Evolutionary conservation across 306 rosid species (phyloP).

Genomic region (Nissolia schottii): DNA sequence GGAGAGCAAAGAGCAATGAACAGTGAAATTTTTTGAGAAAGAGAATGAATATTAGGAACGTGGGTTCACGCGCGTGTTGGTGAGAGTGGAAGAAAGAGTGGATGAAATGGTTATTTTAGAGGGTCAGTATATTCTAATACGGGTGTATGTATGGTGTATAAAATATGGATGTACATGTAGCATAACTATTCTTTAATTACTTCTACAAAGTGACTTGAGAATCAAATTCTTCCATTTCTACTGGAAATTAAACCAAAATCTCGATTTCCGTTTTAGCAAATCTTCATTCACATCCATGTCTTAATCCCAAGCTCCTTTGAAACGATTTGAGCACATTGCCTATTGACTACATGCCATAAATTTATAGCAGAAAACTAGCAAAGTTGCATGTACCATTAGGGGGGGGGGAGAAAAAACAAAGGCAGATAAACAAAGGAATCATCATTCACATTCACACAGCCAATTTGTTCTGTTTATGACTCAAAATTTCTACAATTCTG

Average conservation of each 20-base stretch:
- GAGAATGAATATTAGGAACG: too few species aligned
- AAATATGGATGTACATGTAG: too few species aligned
- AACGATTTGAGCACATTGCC: not conserved
- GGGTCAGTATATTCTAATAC: too few species aligned
- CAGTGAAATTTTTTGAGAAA: too few species aligned
- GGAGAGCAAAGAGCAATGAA: too few species aligned
- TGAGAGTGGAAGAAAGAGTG: too few species aligned
- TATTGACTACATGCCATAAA: not conserved
- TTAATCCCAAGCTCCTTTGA: not conserved
- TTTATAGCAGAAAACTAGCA: not conserved
- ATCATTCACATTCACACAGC: not conserved
- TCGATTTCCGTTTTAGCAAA: conserved; percentile 28
- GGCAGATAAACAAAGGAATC: not conserved
- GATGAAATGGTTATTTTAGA: too few species aligned
- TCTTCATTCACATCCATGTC: conserved; percentile 35
- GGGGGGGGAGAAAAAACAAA: not conserved
- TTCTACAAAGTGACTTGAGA: too few species aligned
- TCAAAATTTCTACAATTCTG: conserved; percentile 26
- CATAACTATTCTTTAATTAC: too few species aligned
- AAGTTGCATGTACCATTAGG: not conserved
- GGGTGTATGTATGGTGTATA: too few species aligned
- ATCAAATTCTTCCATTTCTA: too few species aligned
- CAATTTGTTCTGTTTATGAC: conserved; percentile 14
- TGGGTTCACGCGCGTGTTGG: too few species aligned
- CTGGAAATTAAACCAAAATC: conserved; percentile 25